Conservation (phyloP, 2,329 filamentous ascomycete species). For the Hirsutella rhossiliensis region DNA sequence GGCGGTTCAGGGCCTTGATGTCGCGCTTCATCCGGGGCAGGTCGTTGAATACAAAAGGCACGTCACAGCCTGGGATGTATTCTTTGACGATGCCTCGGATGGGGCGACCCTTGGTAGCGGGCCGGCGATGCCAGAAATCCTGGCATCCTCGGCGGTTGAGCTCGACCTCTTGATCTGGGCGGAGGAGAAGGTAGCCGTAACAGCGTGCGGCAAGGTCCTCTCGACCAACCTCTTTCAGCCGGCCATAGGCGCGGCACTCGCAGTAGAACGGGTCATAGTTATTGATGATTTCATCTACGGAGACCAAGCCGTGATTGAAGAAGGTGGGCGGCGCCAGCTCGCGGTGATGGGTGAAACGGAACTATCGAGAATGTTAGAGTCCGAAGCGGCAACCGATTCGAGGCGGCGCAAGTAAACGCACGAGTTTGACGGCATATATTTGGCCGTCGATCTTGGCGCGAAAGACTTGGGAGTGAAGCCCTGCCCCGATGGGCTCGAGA, state of each 20-base stretch:
- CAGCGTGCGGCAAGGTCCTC: slow-evolving; percentile 11
- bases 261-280: slow-evolving; percentile 13
- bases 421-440: slow-evolving; percentile 11
- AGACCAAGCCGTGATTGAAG: not conserved
- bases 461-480: slow-evolving; percentile 8
- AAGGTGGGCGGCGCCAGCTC: not conserved
- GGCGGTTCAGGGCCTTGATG: not conserved
- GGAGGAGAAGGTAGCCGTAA: slow-evolving; percentile 15
- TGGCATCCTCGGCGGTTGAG: not conserved
- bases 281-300: slow-evolving; percentile 2
- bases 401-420: slow-evolving; percentile 1
- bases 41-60: not conserved
- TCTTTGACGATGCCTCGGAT: not conserved
- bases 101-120: not conserved
- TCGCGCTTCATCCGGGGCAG: not conserved
- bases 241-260: slow-evolving; percentile 16
- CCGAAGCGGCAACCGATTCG: not conserved
- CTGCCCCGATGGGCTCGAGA: slow-evolving; percentile 7
- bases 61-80: not conserved
- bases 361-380: not conserved
- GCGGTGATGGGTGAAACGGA: not conserved
- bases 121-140: not conserved
- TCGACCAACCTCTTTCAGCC: slow-evolving; percentile 12
- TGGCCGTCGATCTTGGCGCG: slow-evolving; percentile 6
- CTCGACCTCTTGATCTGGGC: slow-evolving; percentile 6